Conservation (phyloP, 2,329 filamentous ascomycete genomes). For the Thelonectria discophora region DNA sequence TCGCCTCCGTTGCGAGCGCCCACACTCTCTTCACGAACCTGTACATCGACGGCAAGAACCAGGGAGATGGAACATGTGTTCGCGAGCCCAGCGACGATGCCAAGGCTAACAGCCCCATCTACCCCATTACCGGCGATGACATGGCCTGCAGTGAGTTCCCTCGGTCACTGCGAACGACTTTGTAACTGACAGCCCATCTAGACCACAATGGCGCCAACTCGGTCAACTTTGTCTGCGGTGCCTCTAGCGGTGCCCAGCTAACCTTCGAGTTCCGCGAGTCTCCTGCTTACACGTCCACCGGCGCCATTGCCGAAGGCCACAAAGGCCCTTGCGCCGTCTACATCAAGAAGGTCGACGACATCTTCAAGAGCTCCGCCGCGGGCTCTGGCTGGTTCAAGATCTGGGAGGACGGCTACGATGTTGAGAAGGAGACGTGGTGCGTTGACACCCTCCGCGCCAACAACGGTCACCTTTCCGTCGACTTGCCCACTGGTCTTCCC, state of each 20-base stretch:
- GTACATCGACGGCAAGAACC: constrained; percentile 67
- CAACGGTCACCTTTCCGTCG: constrained; percentile 69
- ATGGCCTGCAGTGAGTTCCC: constrained; percentile 74
- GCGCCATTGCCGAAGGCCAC: constrained; percentile 68
- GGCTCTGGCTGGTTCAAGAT: constrained; percentile 83
- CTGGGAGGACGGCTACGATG: constrained; percentile 73
- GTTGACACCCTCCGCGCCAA: constrained; percentile 73
- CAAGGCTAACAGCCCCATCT: constrained; percentile 66
- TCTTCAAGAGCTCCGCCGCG: constrained; percentile 59
- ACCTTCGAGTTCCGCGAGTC: constrained; percentile 73
- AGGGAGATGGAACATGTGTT: constrained; percentile 77
- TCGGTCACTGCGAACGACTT: neutral
- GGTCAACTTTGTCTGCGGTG: constrained; percentile 60
- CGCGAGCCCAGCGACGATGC: constrained; percentile 67
- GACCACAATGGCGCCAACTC: constrained; percentile 55
- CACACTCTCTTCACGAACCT: constrained; percentile 73
- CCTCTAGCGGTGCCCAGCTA: constrained; percentile 62
- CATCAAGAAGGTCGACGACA: constrained; percentile 72
- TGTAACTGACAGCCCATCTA: constrained; percentile 39
- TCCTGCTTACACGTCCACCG: constrained; percentile 63
- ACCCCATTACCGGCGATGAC: constrained; percentile 63
- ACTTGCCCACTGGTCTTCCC: constrained; percentile 68
- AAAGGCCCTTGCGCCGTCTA: constrained; percentile 78
- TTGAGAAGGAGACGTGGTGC: constrained; percentile 68
- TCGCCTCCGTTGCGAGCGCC: constrained; percentile 54